A percentile compares a stretch with the other conserved stretches of the same genome.
phyloP scores from a whole-genome alignment of 192 early-diverging fungal genomes.

The Haplosporangium gracile region DNA sequence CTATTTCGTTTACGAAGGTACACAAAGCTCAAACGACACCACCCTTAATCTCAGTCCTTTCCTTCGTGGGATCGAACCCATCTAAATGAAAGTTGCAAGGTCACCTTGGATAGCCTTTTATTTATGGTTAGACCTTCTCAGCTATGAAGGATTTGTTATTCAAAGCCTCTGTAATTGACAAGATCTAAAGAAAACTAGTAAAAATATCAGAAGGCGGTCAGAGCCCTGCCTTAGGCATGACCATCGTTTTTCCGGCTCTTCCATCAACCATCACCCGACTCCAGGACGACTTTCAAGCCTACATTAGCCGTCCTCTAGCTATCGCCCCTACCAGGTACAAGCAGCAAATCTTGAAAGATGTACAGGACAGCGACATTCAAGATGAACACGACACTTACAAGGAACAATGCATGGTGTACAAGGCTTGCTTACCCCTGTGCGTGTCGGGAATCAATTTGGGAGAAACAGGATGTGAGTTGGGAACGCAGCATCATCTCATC shows the following conservation, averaged over 20 bases:
- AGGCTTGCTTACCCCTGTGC: no score
- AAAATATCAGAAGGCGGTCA: no score
- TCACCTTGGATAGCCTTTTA: no score
- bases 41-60: no score
- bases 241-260: background rate
- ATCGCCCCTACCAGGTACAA: background rate
- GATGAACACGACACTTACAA: background rate
- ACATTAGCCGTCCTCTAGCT: background rate
- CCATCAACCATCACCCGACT: background rate
- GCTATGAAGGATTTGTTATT: no score
- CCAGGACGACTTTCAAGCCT: background rate
- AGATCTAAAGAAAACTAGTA: no score
- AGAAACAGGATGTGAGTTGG: background rate
- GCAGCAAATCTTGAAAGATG: background rate
- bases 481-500: background rate
- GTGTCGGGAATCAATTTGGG: background rate
- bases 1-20: no score
- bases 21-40: no score
- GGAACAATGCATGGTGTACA: no score
- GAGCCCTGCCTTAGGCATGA: no score
- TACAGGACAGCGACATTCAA: background rate
- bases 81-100: background rate
- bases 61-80: background rate
- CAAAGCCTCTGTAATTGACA: no score
- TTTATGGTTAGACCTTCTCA: no score